Evolutionary conservation across 257 asterid genomes (phyloP).

Genomic region (Ajuga chamaepitys): DNA sequence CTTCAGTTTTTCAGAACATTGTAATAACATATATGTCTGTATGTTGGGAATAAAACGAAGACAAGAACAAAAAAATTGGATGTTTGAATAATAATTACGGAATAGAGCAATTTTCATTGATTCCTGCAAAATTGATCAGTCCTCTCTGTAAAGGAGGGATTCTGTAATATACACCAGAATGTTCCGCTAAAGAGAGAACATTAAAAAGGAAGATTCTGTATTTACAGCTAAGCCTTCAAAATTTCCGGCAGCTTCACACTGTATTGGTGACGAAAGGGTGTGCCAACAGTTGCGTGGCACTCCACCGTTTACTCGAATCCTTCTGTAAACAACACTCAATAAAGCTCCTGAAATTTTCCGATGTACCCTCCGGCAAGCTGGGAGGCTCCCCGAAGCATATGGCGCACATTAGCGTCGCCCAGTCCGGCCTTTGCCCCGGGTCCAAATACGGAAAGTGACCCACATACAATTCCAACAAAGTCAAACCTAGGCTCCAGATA

Average conservation of each 20-base stretch:
- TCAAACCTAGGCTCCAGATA: conserved; percentile 85
- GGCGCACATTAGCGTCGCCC: conserved; percentile 97
- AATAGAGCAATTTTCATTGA: no score
- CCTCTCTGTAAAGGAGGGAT: neutral
- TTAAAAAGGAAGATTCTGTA: neutral
- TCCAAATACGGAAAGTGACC: conserved; percentile 78
- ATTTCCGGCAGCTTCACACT: neutral
- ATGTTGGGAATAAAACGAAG: no score
- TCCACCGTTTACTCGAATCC: conserved; percentile 75
- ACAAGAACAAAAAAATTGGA: no score
- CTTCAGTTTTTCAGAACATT: no score
- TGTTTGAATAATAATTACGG: no score
- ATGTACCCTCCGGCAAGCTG: conserved; percentile 51
- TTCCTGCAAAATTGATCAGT: conserved; percentile 22
- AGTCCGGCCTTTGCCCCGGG: conserved; percentile 82
- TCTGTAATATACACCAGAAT: conserved; percentile 20
- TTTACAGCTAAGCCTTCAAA: neutral
- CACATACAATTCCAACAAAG: conserved; percentile 56
- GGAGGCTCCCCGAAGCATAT: conserved; percentile 94
- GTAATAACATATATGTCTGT: no score
- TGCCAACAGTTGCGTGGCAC: conserved; percentile 42
- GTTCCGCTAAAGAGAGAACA: neutral
- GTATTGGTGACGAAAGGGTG: conserved; percentile 51
- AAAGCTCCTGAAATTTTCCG: conserved; percentile 56
- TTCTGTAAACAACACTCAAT: conserved; percentile 77